phyloP scores from a whole-genome alignment of 2,329 filamentous ascomycete species.

The Curvularia lunata region DNA sequence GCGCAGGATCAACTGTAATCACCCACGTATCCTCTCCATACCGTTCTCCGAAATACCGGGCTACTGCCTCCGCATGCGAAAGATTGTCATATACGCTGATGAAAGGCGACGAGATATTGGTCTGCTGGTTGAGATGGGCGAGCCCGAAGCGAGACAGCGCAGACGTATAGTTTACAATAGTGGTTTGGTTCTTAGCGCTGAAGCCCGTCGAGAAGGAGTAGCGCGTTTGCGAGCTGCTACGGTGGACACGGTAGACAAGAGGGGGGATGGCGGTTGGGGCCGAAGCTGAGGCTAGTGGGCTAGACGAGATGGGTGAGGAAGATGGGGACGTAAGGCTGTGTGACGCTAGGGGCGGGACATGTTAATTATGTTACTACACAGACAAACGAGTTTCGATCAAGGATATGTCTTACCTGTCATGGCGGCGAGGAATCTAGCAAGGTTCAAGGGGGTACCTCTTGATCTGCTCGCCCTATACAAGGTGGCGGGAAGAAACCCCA shows the following conservation, averaged over 20 bases:
- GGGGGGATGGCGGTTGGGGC: constrained; percentile 34
- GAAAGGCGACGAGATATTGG: constrained; percentile 45
- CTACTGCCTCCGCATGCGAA: constrained; percentile 38
- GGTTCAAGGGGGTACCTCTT: not conserved
- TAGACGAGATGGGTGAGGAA: constrained; percentile 4
- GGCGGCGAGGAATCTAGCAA: not conserved
- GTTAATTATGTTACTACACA: constrained; percentile 3
- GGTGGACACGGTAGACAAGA: constrained; percentile 43
- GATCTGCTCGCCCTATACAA: not conserved
- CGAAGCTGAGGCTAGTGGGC: constrained; percentile 1
- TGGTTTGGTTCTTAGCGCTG: constrained; percentile 45
- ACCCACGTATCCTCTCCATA: constrained; percentile 34
- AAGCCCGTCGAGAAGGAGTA: constrained; percentile 43
- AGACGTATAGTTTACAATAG: constrained; percentile 37
- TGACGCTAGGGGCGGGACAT: constrained; percentile 10
- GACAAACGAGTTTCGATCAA: not conserved
- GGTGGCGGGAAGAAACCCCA: not conserved
- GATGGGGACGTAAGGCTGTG: constrained; percentile 11
- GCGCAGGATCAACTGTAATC: constrained; percentile 40
- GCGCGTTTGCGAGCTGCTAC: constrained; percentile 35
- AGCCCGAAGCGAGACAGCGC: constrained; percentile 36
- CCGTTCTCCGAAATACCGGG: constrained; percentile 26
- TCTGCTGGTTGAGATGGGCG: constrained; percentile 41
- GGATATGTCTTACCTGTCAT: constrained; percentile 23
- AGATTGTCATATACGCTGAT: constrained; percentile 42